These are phyloP conservation scores for Phaeosphaeriaceae sp. DNA, from an alignment of 2,329 filamentous ascomycete species.

Conservation along the genomic window DNA sequence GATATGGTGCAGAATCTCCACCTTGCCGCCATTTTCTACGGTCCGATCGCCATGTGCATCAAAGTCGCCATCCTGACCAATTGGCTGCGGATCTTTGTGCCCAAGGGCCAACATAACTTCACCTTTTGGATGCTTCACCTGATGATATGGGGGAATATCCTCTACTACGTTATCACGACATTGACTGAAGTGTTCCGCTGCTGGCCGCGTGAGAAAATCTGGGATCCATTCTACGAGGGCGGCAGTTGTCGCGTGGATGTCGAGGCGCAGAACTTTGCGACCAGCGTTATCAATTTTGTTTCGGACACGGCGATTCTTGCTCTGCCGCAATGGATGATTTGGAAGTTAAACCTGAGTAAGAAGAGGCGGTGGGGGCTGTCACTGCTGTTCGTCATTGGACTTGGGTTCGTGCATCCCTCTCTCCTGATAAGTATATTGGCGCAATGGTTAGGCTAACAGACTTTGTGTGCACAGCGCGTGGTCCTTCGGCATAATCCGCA, in stretches of 20 bases:
- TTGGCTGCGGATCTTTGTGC: slow-evolving; percentile 7
- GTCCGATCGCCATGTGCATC: slow-evolving; percentile 2
- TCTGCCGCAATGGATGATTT: slow-evolving; percentile 46
- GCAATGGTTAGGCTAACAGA: not conserved
- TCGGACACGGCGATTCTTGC: slow-evolving; percentile 43
- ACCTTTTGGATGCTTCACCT: slow-evolving; percentile 5
- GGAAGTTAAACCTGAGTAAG: slow-evolving; percentile 40
- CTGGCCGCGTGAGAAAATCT: slow-evolving; percentile 5
- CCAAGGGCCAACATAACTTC: not conserved
- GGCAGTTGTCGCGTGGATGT: slow-evolving; percentile 38
- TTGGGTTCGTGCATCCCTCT: not conserved
- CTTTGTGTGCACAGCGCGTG: not conserved
- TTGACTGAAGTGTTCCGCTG: slow-evolving; percentile 3
- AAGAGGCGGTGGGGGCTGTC: slow-evolving; percentile 26
- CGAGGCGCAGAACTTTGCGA: slow-evolving; percentile 33
- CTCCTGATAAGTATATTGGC: not conserved
- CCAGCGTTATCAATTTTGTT: slow-evolving; percentile 41
- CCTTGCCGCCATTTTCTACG: slow-evolving; percentile 3
- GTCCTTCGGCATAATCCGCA: not conserved
- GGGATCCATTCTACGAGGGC: slow-evolving; percentile 12
- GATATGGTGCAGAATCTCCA: not conserved
- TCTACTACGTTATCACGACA: slow-evolving; percentile 1
- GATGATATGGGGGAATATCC: slow-evolving; percentile 3
- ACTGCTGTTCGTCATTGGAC: not conserved
- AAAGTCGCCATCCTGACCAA: slow-evolving; percentile 8